Base-by-base conservation (phyloP, 1,284 basidiomycete genomes). In the Trametes versicolor region DNA sequence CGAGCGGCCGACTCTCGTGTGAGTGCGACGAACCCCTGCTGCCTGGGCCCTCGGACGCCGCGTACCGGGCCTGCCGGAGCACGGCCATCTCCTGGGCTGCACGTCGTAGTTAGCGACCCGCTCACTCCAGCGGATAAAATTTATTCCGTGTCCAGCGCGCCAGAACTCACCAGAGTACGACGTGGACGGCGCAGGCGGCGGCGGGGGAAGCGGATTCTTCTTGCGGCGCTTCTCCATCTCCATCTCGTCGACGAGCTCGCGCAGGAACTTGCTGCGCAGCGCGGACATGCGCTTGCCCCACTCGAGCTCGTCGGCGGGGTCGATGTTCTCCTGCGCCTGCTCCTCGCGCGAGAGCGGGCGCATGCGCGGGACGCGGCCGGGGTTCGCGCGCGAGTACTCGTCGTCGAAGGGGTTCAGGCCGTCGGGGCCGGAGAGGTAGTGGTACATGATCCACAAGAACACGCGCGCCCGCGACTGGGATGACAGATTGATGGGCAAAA, bases 401-500 rank as follows among this genome's bases (percentile, higher is more conserved):
- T 83, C 82, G 51, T 78, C 76, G 65, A 83, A 84, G 0, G 82
- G 82, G 64, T 84, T 84, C 29, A 74, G 72, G 12, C 69, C 64
- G 53, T 74, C 71, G 9, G 79, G 76, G 21, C 77, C 77, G 69
- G 84, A 82, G 62, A 85, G 78, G 68, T 85, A 84, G 70, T 85
- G 81, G 74, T 80, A 85, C 62, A 86, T 76, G 57, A 86, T 77
- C 79, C 83, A 84, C 29, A 87, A 76, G 75, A 96, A 94, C 2
- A 87, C 90, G 60, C 81, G 82, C 15, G 91, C 92, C 43, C 94
- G 89, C 65, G 91, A 88, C 5, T 77, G 76, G 8, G 94, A 93
- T 21, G 89, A 85, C 48, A 93, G 82, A 57, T 87, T 87, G 73
- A 86, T 85, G 54, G 92, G 91, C 54, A 93, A 82, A 76, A 96